These are phyloP conservation scores for Juncus inflexus DNA, from an alignment of 176 grass and related monocot species.

Conservation along the genomic window DNA sequence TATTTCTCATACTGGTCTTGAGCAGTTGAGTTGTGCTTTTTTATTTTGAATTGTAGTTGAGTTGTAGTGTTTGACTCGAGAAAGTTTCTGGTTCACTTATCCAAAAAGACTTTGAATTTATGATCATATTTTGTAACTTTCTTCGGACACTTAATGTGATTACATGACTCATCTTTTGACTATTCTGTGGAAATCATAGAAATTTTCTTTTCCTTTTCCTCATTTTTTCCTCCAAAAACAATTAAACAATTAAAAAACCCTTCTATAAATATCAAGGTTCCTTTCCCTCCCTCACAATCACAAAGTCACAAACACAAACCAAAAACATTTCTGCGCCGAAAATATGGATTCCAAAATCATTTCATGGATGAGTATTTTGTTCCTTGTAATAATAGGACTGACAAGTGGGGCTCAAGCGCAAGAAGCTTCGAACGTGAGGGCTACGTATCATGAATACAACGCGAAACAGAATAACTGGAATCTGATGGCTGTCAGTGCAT, in stretches of 20 bases:
- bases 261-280: not conserved
- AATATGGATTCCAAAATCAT: slow-evolving; percentile 1
- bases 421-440: slow-evolving; percentile 33
- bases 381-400: not conserved
- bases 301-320: not conserved
- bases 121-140: too few species aligned
- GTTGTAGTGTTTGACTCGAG: too few species aligned
- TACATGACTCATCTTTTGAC: too few species aligned
- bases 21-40: too few species aligned
- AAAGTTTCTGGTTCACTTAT: too few species aligned
- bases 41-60: too few species aligned
- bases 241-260: not conserved
- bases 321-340: not conserved
- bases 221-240: not conserved
- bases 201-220: too few species aligned
- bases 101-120: too few species aligned
- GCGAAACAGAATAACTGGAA: slow-evolving; percentile 40
- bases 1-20: too few species aligned
- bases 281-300: not conserved
- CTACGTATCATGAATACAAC: slow-evolving; percentile 39
- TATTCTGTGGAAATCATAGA: too few species aligned
- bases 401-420: slow-evolving; percentile 20
- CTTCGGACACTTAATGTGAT: too few species aligned
- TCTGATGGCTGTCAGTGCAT: slow-evolving; percentile 7
- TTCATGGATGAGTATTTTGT: not conserved